Conservation (phyloP, 495 filamentous ascomycete species). For the Jackrogersella minutella region DNA sequence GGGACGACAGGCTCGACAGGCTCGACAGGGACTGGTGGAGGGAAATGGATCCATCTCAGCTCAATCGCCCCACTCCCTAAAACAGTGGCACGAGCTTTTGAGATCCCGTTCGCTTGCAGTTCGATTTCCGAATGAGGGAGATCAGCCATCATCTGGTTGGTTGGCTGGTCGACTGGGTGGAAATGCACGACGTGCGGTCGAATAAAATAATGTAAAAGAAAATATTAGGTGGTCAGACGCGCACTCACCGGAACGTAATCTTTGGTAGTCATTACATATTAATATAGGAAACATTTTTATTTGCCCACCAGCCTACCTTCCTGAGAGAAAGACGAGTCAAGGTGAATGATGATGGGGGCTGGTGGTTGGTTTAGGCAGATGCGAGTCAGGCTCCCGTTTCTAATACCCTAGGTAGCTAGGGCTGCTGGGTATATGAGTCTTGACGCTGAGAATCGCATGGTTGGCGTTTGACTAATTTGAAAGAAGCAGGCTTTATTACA, state of each 20-base stretch:
- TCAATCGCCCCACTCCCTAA: conserved; percentile 34
- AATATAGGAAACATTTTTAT: too few relatives aligned
- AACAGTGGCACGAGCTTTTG: conserved; percentile 23
- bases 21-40: too few relatives aligned
- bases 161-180: conserved; percentile 24
- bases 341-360: background rate
- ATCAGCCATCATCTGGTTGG: conserved; percentile 22
- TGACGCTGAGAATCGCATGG: background rate
- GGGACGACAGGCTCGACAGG: too few relatives aligned
- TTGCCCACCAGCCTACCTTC: too few relatives aligned
- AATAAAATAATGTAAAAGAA: conserved; percentile 18
- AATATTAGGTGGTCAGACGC: conserved; percentile 31
- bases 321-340: background rate
- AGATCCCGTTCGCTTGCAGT: conserved; percentile 36
- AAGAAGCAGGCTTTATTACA: too few relatives aligned
- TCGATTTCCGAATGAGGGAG: conserved; percentile 37
- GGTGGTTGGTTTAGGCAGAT: conserved; percentile 21
- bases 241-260: conserved; percentile 1
- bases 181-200: conserved; percentile 4
- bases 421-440: too few relatives aligned
- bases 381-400: conserved; percentile 19
- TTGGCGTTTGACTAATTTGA: background rate
- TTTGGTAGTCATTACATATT: background rate
- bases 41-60: conserved; percentile 25
- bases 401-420: too few relatives aligned